Base-by-base conservation (phyloP, 2,329 filamentous ascomycete genomes). In the Pseudogymnoascus destructans region DNA sequence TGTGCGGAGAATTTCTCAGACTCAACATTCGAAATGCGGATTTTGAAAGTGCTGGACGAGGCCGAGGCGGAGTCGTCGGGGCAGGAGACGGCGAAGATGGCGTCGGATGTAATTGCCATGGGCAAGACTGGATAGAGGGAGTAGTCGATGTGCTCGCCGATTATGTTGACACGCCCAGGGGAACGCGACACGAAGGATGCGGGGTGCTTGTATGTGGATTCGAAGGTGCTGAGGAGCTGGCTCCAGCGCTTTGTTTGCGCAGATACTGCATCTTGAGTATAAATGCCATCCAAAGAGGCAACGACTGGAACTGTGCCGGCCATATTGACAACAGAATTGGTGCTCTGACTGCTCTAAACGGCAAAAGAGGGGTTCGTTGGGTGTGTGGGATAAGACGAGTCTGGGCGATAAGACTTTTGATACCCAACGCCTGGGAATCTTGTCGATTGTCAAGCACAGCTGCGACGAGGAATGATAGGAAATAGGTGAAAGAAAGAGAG, bases 111-210 rank as follows among this genome's bases (percentile, higher is more conserved):
- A 64, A 97, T 90, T 62, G 92, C 93, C 83, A 96, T 96, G 57
- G 93, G 93, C 21, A 98, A 79, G 60, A 96, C 91, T 65, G 93
- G 85, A 76, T 97, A 98, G 17, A 98, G 81, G 11, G 89, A 95
- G 75, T 98, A 98, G 75, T 98, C 93, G 68, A 98, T 95, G 75
- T 98, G 93, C 78, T 98, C 93, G 71, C 93, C 93, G 70, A 98
- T 96, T 68, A 98, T 93, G 75, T 97, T 97, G 64, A 98, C 93
- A 64, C 93, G 82, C 61, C 93, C 93, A 1, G 93, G 93, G 58
- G 91, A 95, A 62, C 93, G 85, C 8, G 92, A 82, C 17, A 97
- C 82, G 67, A 95, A 96, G 60, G 87, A 79, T 36, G 91, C 84
- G 13, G 78, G 74, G 57, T 81, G 78, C 64, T 82, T 84, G 72